Percentiles rank a stretch among this genome's conserved stretches.
phyloP scores from a whole-genome alignment of 192 early-diverging fungal genomes.

The Podila clonocystis region DNA sequence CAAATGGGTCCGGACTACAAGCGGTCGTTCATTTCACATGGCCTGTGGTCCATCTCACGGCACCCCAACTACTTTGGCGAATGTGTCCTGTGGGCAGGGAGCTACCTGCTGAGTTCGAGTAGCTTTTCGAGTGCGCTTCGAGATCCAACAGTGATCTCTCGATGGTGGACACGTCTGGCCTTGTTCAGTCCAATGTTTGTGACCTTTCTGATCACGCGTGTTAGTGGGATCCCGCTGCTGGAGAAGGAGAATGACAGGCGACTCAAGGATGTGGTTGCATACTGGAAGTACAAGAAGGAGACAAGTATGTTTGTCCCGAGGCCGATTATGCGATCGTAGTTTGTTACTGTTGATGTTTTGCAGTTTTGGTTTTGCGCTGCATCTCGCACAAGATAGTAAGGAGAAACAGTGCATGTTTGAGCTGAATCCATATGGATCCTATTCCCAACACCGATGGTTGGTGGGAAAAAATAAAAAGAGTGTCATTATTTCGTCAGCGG shows the following conservation, averaged over 20 bases:
- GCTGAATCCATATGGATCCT: no score
- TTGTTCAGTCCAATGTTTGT: conserved; percentile 51
- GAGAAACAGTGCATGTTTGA: no score
- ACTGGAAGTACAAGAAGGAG: conserved; percentile 51
- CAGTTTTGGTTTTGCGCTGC: no score
- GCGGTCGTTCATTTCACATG: conserved; percentile 34
- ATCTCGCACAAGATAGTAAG: no score
- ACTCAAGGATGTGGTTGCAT: conserved; percentile 47
- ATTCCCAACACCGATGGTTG: no score
- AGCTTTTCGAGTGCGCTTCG: conserved; percentile 10
- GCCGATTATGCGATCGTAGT: background rate
- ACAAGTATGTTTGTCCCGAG: conserved; percentile 51
- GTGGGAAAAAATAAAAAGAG: background rate
- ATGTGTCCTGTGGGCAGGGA: conserved; percentile 45
- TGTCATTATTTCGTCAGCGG: background rate
- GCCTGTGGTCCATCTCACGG: conserved; percentile 49
- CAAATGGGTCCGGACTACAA: conserved; percentile 50
- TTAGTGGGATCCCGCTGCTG: conserved; percentile 49
- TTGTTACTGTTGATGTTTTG: no score
- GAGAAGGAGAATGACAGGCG: conserved; percentile 45
- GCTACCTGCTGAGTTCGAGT: conserved; percentile 21
- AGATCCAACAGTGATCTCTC: conserved; percentile 1
- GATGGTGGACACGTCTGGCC: conserved; percentile 28
- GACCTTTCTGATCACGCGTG: conserved; percentile 39
- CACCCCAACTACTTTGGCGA: conserved; percentile 58